Evolutionary conservation across 108 stramenopile species (phyloP).

Genomic region (Bacterosira constricta): DNA sequence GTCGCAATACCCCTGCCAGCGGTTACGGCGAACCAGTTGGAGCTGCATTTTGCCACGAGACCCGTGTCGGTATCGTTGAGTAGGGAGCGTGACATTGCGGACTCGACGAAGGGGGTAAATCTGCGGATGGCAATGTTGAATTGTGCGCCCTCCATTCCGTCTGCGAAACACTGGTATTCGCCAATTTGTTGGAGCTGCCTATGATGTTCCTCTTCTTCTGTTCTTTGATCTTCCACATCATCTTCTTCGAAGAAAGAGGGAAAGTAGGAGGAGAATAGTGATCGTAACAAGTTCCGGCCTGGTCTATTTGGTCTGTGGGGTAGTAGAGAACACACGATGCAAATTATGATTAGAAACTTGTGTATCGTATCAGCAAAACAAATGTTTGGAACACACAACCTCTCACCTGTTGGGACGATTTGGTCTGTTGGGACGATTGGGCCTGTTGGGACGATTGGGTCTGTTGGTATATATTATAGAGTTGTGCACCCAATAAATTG

Average conservation of each 20-base stretch:
- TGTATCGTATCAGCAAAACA: neutral
- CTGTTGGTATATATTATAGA: no score
- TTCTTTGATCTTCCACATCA: no score
- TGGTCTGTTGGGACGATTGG: neutral
- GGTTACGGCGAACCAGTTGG: no score
- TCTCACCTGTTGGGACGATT: no score
- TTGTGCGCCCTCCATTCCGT: neutral
- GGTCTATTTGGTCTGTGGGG: neutral
- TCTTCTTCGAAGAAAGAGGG: no score
- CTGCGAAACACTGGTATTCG: neutral
- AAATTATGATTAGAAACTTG: no score
- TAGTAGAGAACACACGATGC: no score
- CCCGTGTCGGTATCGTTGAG: slow-evolving; percentile 21
- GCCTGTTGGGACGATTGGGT: neutral
- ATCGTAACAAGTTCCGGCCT: no score
- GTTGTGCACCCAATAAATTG: no score
- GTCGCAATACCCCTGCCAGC: no score
- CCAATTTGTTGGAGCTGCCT: neutral
- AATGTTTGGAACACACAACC: neutral
- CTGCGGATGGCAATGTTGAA: neutral
- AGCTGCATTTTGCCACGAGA: slow-evolving; percentile 7
- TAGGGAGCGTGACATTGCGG: slow-evolving; percentile 1
- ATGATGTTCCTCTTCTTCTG: no score
- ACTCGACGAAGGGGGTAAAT: neutral
- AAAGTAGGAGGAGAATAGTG: no score